A percentile compares a stretch with the other conserved stretches of the same genome.
phyloP scores from a whole-genome alignment of 352 stramenopile species.

The Globisporangium camurandrum region DNA sequence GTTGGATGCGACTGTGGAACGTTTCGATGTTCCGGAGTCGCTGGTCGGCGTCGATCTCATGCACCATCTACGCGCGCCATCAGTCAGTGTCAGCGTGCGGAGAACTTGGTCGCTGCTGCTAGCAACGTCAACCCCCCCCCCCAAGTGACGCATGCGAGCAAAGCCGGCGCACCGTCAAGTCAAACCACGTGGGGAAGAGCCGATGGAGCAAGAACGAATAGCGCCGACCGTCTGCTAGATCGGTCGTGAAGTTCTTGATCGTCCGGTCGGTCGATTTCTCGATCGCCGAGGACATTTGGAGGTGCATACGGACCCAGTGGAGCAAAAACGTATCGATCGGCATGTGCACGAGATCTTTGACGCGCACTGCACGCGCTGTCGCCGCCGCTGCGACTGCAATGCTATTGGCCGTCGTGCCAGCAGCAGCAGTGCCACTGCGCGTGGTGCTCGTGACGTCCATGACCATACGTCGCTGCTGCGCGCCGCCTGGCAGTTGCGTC shows the following conservation, averaged over 20 bases:
- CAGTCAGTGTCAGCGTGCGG: too few relatives aligned
- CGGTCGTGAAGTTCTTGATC: slow-evolving; percentile 74
- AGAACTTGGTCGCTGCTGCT: too few relatives aligned
- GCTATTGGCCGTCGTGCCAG: too few relatives aligned
- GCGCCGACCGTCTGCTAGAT: slow-evolving; percentile 54
- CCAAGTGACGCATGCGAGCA: too few relatives aligned
- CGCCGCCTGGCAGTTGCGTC: background rate
- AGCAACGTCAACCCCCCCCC: background rate
- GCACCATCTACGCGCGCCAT: slow-evolving; percentile 62
- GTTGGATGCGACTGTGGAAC: slow-evolving; percentile 63
- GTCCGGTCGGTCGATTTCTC: slow-evolving; percentile 60
- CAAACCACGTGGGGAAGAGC: slow-evolving; percentile 67
- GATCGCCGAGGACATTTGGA: slow-evolving; percentile 48
- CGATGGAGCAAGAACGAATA: slow-evolving; percentile 69
- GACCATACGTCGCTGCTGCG: too few relatives aligned
- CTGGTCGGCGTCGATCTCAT: slow-evolving; percentile 67
- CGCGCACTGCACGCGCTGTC: slow-evolving; percentile 26
- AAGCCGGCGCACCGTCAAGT: slow-evolving; percentile 42
- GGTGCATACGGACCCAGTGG: slow-evolving; percentile 71
- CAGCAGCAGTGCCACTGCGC: slow-evolving; percentile 2
- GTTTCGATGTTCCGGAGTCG: slow-evolving; percentile 59
- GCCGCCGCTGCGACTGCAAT: too few relatives aligned
- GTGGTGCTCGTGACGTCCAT: too few relatives aligned
- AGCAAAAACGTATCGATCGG: slow-evolving; percentile 67
- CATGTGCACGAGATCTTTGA: slow-evolving; percentile 62